A percentile compares a stretch with the other conserved stretches of the same genome.
These are phyloP conservation scores for Crucibulum parvulum DNA, from an alignment of 1,284 basidiomycete species.

Conservation along the genomic window DNA sequence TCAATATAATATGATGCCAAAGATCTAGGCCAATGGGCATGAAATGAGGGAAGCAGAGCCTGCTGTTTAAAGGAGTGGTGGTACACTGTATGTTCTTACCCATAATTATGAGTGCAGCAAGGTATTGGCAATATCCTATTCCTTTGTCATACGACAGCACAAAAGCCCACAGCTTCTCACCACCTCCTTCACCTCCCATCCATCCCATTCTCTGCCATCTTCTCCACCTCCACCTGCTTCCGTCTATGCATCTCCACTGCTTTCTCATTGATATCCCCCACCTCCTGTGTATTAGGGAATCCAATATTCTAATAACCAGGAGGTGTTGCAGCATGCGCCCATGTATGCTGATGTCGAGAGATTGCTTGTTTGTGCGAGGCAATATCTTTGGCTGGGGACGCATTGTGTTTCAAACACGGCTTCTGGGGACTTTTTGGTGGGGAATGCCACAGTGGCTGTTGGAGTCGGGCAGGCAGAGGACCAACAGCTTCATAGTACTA, in stretches of 20 bases:
- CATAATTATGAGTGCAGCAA: too few species aligned
- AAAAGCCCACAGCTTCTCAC: too few species aligned
- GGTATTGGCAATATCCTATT: too few species aligned
- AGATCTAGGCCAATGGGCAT: too few species aligned
- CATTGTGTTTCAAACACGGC: constrained; percentile 26
- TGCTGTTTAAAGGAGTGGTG: too few species aligned
- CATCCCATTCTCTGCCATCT: constrained; percentile 62
- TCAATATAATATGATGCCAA: too few species aligned
- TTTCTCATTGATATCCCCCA: constrained; percentile 71
- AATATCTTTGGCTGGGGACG: constrained; percentile 30
- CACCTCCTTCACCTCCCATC: constrained; percentile 38
- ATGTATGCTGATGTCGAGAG: constrained; percentile 81
- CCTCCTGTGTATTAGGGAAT: constrained; percentile 87
- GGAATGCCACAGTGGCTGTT: constrained; percentile 75
- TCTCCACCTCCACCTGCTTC: constrained; percentile 63
- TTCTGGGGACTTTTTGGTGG: constrained; percentile 49
- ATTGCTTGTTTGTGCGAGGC: constrained; percentile 74
- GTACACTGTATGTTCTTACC: too few species aligned
- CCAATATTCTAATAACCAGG: constrained; percentile 90
- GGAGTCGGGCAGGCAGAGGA: constrained; percentile 67
- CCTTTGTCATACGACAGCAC: too few species aligned
- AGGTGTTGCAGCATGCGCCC: constrained; percentile 78
- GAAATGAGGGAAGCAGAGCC: too few species aligned
- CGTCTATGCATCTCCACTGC: constrained; percentile 75
- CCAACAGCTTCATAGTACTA: constrained; percentile 86